Base-by-base conservation (phyloP, 2,329 filamentous ascomycete species). In the Cladophialophora psammophila region DNA sequence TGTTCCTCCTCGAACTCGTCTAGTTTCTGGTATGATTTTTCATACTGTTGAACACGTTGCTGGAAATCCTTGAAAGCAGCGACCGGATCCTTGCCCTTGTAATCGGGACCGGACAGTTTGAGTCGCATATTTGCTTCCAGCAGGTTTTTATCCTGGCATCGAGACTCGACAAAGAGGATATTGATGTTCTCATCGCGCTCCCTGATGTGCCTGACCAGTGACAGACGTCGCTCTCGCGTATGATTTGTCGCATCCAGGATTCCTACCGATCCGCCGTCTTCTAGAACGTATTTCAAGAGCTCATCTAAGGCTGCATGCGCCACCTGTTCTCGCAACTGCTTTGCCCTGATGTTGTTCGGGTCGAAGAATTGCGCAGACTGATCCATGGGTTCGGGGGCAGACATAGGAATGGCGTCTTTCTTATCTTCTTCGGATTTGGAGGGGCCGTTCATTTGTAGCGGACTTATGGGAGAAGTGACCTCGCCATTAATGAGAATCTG, bases 201-300 rank as follows among this genome's bases (percentile, higher is more conserved):
- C 74, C 92, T 91, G 75, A 98, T 92, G 72, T 88, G 91, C 68
- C 94, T 87, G 74, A 96, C 93, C 63, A 99, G 87, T 32, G 91
- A 86, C 78, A 94, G 90, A 58, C 95, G 88, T 42, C 95, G 90
- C 70, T 92, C 87, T 58, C 96, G 85, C 0, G 95, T 99, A 81
- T 94, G 97, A 81, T 99, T 99, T 7, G 95, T 99, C 7, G 95
- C 95, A 79, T 99, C 95, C 12, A 99, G 87, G 70, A 99, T 98
- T 42, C 95, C 95, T 9, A 98, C 92, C 35, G 93, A 92, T 55
- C 95, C 95, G 34, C 91, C 92, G 62, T 89, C 85, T 31, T 89
- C 84, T 38, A 98, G 83, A 10, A 99, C 88, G 77, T 96, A 99
- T 73, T 97, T 91, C 55, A 99, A 80, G 8, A 98, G 84, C 76